phyloP scores from a whole-genome alignment of 2,329 filamentous ascomycete genomes.

The Aspergillus luchuensis region DNA sequence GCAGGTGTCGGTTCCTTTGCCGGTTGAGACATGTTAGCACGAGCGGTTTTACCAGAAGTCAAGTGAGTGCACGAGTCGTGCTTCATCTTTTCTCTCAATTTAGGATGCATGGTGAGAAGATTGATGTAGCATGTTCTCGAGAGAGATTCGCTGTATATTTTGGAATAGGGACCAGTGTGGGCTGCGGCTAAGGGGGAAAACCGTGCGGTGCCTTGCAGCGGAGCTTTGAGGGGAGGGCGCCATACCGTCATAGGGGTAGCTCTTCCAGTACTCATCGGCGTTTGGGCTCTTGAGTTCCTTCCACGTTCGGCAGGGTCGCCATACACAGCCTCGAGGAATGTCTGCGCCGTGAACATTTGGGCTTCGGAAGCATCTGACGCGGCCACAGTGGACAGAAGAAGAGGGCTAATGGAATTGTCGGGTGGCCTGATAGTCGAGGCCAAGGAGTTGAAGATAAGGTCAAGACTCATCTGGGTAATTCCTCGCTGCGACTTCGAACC shows the following conservation, averaged over 20 bases:
- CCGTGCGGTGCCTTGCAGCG: conserved; percentile 23
- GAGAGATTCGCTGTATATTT: background rate
- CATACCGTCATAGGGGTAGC: conserved; percentile 49
- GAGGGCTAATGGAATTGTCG: conserved; percentile 53
- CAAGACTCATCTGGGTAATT: conserved; percentile 86
- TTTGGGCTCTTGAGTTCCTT: conserved; percentile 66
- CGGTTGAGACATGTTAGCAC: conserved; percentile 43
- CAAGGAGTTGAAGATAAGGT: conserved; percentile 84
- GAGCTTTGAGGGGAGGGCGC: conserved; percentile 36
- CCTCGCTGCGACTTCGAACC: conserved; percentile 85
- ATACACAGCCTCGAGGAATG: conserved; percentile 78
- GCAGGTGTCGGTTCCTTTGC: conserved; percentile 60
- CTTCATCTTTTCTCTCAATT: conserved; percentile 17
- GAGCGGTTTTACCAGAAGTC: conserved; percentile 23
- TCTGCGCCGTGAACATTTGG: conserved; percentile 69
- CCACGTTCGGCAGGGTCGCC: conserved; percentile 64
- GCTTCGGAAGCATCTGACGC: conserved; percentile 81
- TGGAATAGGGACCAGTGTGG: background rate
- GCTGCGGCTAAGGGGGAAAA: conserved; percentile 15
- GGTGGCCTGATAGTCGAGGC: conserved; percentile 69
- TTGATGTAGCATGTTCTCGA: conserved; percentile 11
- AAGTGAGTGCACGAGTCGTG: conserved; percentile 22
- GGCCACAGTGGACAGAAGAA: conserved; percentile 72
- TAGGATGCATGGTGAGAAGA: conserved; percentile 5
- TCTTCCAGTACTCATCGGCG: conserved; percentile 62